Evolutionary conservation across 1,284 basidiomycete genomes (phyloP).

Genomic region (Leccinum fallax): DNA sequence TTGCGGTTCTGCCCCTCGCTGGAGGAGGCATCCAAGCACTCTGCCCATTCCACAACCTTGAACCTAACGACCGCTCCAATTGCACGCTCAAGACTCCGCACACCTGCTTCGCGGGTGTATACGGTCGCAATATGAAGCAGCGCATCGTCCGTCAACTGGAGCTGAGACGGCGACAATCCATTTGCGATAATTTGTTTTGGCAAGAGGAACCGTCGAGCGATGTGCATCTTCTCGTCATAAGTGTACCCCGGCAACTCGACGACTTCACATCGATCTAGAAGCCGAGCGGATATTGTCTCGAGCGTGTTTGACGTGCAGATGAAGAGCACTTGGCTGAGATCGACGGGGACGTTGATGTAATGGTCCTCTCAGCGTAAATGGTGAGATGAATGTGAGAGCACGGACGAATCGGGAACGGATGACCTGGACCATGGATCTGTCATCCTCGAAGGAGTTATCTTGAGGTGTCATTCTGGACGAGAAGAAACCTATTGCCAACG

Average conservation of each 20-base stretch:
- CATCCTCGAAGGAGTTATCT: too few relatives aligned
- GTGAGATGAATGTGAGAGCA: too few relatives aligned
- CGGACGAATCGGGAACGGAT: too few relatives aligned
- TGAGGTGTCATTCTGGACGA: too few relatives aligned
- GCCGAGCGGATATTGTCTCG: slow-evolving; percentile 85
- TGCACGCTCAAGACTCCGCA: slow-evolving; percentile 87
- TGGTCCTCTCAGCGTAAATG: too few relatives aligned
- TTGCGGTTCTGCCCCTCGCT: slow-evolving; percentile 22
- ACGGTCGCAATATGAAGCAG: slow-evolving; percentile 72
- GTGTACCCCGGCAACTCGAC: slow-evolving; percentile 81
- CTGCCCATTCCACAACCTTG: slow-evolving; percentile 90
- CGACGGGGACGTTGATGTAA: slow-evolving; percentile 89
- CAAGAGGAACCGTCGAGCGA: slow-evolving; percentile 81
- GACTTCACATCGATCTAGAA: slow-evolving; percentile 76
- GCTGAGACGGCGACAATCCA: slow-evolving; percentile 57
- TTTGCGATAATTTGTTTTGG: slow-evolving; percentile 83
- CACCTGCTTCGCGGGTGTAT: slow-evolving; percentile 90
- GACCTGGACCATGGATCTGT: too few relatives aligned
- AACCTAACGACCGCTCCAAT: slow-evolving; percentile 84
- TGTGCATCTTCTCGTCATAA: slow-evolving; percentile 88
- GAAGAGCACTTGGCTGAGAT: slow-evolving; percentile 86
- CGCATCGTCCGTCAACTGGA: slow-evolving; percentile 67
- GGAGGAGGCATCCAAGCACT: slow-evolving; percentile 55
- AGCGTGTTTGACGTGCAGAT: slow-evolving; percentile 88
- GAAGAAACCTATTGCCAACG: too few relatives aligned